Percentiles rank a stretch among this genome's conserved stretches.
phyloP scores from a whole-genome alignment of 1,139 yeast genomes.

The Sugiyamaella neomexicana region DNA sequence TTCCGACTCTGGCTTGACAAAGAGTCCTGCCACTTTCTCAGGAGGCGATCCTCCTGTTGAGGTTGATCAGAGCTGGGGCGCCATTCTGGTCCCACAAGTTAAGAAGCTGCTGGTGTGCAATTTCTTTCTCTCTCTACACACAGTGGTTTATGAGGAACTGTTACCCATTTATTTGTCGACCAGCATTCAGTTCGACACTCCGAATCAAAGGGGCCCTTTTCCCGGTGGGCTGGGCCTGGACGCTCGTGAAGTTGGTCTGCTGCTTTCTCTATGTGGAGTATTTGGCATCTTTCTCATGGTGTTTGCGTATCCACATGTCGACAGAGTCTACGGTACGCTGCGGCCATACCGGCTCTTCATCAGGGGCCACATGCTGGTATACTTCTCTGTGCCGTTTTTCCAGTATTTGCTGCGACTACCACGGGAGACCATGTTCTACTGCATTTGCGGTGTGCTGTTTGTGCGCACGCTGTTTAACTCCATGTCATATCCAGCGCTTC shows the following conservation, averaged over 20 bases:
- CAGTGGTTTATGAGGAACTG: conserved; percentile 58
- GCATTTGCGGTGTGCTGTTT: conserved; percentile 19
- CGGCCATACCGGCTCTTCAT: conserved; percentile 48
- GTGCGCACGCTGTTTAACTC: conserved; percentile 28
- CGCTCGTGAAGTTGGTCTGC: conserved; percentile 53
- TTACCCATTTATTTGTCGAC: conserved; percentile 61
- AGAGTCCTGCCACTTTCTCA: too few relatives aligned
- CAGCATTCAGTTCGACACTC: conserved; percentile 37
- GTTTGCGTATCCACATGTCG: conserved; percentile 56
- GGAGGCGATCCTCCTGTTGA: too few relatives aligned
- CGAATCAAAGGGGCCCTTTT: conserved; percentile 41
- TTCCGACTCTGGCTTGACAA: too few relatives aligned
- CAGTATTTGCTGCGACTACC: conserved; percentile 43
- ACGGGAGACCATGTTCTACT: conserved; percentile 16
- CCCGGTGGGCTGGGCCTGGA: conserved; percentile 56
- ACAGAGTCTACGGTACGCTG: conserved; percentile 51
- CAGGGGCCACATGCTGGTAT: conserved; percentile 50
- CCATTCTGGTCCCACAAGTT: conserved; percentile 28
- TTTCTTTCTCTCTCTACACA: conserved; percentile 48
- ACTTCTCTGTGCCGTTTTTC: conserved; percentile 51
- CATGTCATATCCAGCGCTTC: conserved; percentile 35
- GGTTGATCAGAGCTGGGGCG: conserved; percentile 43
- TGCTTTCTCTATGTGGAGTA: conserved; percentile 57
- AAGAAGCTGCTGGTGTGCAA: conserved; percentile 21
- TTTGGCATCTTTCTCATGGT: conserved; percentile 55